These are phyloP conservation scores for Colletotrichum higginsianum DNA, from an alignment of 2,329 filamentous ascomycete genomes.

Conservation along the genomic window DNA sequence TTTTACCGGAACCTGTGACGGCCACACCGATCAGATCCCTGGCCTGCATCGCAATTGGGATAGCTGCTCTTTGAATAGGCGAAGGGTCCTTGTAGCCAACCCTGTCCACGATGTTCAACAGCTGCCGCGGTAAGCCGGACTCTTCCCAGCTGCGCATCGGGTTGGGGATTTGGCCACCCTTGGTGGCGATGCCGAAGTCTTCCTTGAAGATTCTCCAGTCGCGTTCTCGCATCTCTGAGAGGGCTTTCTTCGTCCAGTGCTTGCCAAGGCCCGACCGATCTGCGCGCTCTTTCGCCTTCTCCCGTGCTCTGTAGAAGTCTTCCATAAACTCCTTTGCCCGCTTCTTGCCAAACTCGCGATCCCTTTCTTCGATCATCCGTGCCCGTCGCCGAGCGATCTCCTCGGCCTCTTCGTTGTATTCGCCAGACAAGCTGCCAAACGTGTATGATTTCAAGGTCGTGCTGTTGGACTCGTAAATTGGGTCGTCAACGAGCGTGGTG, in stretches of 20 bases:
- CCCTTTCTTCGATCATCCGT: conserved; percentile 79
- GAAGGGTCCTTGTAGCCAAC: conserved; percentile 95
- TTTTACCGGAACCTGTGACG: conserved; percentile 98
- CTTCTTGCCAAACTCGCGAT: conserved; percentile 81
- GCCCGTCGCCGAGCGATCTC: conserved; percentile 71
- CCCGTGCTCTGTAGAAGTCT: conserved; percentile 77
- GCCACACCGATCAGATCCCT: conserved; percentile 98
- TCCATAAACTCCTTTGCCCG: conserved; percentile 87
- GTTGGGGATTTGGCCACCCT: conserved; percentile 91
- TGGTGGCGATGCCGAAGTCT: conserved; percentile 96
- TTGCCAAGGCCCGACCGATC: conserved; percentile 84
- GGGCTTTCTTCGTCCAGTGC: conserved; percentile 94
- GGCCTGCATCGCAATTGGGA: conserved; percentile 92
- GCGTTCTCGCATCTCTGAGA: conserved; percentile 95
- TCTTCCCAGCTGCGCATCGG: conserved; percentile 97
- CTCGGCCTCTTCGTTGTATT: conserved; percentile 69
- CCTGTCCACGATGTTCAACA: conserved; percentile 85
- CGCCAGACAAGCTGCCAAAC: conserved; percentile 65
- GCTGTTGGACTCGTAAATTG: conserved; percentile 71
- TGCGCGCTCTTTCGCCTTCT: conserved; percentile 79
- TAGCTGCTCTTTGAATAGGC: conserved; percentile 92
- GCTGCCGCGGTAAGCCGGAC: conserved; percentile 80
- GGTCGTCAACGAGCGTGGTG: conserved; percentile 85
- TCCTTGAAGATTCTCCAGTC: conserved; percentile 99
- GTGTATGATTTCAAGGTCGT: conserved; percentile 48